Base-by-base conservation (phyloP, 2,329 filamentous ascomycete genomes). In the Arthrobotrys megalospora region DNA sequence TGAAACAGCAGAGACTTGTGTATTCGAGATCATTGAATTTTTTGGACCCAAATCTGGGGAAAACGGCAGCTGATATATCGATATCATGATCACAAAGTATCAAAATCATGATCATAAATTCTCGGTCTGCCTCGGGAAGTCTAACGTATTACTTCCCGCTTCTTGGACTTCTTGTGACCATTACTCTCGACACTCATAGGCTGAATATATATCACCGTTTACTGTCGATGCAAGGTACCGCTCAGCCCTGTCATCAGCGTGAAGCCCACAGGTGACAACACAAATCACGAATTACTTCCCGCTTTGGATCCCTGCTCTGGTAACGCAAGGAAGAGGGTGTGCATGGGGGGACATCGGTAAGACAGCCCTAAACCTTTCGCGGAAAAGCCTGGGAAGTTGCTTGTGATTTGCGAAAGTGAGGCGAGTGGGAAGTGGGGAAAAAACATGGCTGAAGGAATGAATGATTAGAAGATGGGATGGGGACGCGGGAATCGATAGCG, bases 201-300 rank as follows among this genome's bases (percentile, higher is more conserved):
- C 28, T 34, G 12, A 16, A 53, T 34, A 19, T 53, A 53, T 36
- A 53, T 36, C 50, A 53, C 36, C 36, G 24, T 52, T 24, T 24
- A 8, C 1, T 8, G 32, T 58, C 32, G 45, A 43, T 72, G 47
- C 48, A 62, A 72, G 58, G 48, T 65, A 63, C 58, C 11, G n/a
- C 60, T 63, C 58, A 72, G 68, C 48, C 48, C 36, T 72, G 68
- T 38, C 36, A 36, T 65, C 68, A 65, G 38, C 68, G 68, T 73
- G 69, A 73, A 73, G 50, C n/a, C 11, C 19, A 60, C 69, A 73
- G 48, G 24, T 73, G 69, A 73, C 69, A 66, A 73, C 60, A 43
- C 69, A 75, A 62, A 70, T 70, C 52, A 62, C 43, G 66, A 62
- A 32, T 32, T 34, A 28, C n/a, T 19, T 66, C 32, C 8, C 28